Conservation (phyloP, 805 yeast species). For the Metschnikowia borealis region DNA sequence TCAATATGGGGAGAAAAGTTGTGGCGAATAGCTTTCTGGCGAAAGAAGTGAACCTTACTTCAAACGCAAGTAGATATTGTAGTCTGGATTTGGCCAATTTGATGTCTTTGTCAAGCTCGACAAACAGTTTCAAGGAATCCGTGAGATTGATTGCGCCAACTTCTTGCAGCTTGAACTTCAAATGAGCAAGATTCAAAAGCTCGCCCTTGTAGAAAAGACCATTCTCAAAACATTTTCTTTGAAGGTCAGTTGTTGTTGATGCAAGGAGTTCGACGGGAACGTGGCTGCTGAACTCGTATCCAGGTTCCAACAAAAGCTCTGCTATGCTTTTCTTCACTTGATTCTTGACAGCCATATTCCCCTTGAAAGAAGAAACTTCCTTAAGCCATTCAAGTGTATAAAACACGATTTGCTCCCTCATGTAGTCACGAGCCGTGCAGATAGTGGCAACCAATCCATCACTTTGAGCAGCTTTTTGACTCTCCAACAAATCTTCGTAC, state of each 20-base stretch:
- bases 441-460: constrained; percentile 57
- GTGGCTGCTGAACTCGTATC: constrained; percentile 29
- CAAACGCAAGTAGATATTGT: constrained; percentile 56
- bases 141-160: constrained; percentile 8
- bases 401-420: constrained; percentile 45
- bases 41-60: constrained; percentile 53
- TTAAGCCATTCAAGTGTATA: constrained; percentile 50
- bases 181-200: constrained; percentile 18
- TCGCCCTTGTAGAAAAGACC: constrained; percentile 30
- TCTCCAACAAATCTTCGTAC: constrained; percentile 23
- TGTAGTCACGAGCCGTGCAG: constrained; percentile 46
- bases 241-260: constrained; percentile 9
- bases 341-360: constrained; percentile 23
- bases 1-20: constrained; percentile 51
- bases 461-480: constrained; percentile 38
- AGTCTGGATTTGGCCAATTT: constrained; percentile 43
- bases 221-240: constrained; percentile 26
- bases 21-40: constrained; percentile 47
- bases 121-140: constrained; percentile 1
- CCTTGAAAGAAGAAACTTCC: constrained; percentile 29
- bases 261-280: constrained; percentile 24
- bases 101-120: background rate
- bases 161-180: constrained; percentile 16
- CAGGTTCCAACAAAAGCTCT: constrained; percentile 38
- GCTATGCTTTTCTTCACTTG: constrained; percentile 41